These are phyloP conservation scores for Mucor circinelloides DNA, from an alignment of 371 early-diverging fungal species.

Conservation along the genomic window DNA sequence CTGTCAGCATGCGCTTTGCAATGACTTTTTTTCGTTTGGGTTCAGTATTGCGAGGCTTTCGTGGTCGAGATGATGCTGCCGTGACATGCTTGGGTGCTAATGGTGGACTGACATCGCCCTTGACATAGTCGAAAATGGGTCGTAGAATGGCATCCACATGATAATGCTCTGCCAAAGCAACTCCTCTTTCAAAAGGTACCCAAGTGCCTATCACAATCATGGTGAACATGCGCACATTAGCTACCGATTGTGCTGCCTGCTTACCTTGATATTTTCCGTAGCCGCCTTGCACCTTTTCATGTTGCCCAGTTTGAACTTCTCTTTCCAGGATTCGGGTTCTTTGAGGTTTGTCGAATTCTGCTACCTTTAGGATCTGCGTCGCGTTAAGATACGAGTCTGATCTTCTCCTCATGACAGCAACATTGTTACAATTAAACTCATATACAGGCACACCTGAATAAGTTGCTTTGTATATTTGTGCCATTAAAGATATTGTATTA, in stretches of 20 bases:
- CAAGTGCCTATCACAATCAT: conserved; percentile 58
- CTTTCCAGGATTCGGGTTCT: conserved; percentile 89
- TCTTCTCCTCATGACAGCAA: conserved; percentile 89
- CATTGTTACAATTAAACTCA: conserved; percentile 80
- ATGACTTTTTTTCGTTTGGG: conserved; percentile 14
- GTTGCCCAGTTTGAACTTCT: conserved; percentile 77
- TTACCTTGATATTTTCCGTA: conserved; percentile 96
- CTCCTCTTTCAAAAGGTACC: conserved; percentile 82
- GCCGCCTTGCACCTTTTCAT: conserved; percentile 95
- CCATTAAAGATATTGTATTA: neutral
- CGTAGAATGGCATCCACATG: conserved; percentile 26
- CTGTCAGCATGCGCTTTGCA: neutral
- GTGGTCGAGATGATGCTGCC: conserved; percentile 12
- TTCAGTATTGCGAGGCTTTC: conserved; percentile 9
- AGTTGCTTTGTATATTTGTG: conserved; percentile 64
- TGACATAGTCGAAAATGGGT: conserved; percentile 29
- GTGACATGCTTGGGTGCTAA: conserved; percentile 48
- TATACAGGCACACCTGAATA: conserved; percentile 93
- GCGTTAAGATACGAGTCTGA: conserved; percentile 89
- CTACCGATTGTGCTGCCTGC: neutral
- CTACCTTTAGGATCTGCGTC: conserved; percentile 94
- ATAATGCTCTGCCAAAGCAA: conserved; percentile 61
- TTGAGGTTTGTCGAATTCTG: conserved; percentile 86
- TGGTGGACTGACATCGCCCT: conserved; percentile 42
- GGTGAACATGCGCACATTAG: neutral